Evolutionary conservation across 129 eudicot species (phyloP).

Genomic region (Rutidosis leptorrhynchoides): DNA sequence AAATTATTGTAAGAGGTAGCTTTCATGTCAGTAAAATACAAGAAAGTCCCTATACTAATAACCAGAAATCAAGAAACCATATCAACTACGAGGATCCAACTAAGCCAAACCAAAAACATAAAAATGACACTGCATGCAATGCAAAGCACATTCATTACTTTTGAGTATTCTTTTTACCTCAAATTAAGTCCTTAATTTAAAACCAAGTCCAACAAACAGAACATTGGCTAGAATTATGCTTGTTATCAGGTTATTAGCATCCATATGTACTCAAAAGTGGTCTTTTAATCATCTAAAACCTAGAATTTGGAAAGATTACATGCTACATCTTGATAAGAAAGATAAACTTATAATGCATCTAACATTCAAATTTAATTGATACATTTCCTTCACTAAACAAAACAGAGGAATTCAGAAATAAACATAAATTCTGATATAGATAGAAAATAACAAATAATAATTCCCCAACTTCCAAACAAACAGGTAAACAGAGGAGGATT

Average conservation of each 20-base stretch:
- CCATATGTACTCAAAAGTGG: neutral
- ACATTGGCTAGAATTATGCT: neutral
- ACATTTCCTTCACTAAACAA: neutral
- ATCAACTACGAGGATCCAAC: no score
- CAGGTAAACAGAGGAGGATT: neutral
- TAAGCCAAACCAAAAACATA: neutral
- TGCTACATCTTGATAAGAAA: neutral
- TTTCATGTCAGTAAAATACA: no score
- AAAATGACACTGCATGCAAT: neutral
- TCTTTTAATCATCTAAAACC: neutral
- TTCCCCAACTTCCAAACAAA: neutral
- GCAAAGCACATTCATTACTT: neutral
- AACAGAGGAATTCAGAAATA: neutral
- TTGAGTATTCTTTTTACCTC: no score
- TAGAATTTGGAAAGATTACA: neutral
- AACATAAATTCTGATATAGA: neutral
- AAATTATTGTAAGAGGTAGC: no score
- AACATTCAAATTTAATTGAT: neutral
- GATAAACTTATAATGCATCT: neutral
- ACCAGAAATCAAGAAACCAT: no score
- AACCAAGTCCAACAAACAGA: neutral
- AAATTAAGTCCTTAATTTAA: no score
- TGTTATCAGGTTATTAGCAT: conserved; percentile 12
- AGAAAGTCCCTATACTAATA: no score
- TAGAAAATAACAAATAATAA: neutral